A percentile compares a stretch with the other conserved stretches of the same genome.
Evolutionary conservation across 2,329 filamentous ascomycete species (phyloP).

Genomic region (Rugonectria rugulosa): DNA sequence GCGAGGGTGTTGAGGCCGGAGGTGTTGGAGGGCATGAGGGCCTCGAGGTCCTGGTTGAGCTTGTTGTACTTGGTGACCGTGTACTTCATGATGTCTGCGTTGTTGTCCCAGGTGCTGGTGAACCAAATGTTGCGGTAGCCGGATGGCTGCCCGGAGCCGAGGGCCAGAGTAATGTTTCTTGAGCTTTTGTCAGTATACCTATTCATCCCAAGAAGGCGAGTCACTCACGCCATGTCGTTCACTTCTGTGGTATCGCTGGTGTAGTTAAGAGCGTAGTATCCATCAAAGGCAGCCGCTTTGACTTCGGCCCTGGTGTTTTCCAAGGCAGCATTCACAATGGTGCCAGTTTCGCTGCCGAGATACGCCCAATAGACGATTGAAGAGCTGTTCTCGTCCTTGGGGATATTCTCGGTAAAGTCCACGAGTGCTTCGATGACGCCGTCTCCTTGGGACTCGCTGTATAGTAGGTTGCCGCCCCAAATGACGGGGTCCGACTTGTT

Average conservation of each 20-base stretch:
- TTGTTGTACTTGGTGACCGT: slow-evolving; percentile 41
- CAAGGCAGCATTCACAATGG: slow-evolving; percentile 42
- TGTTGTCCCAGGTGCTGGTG: slow-evolving; percentile 46
- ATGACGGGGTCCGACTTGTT: slow-evolving; percentile 37
- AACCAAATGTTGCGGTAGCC: slow-evolving; percentile 47
- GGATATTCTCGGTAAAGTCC: slow-evolving; percentile 42
- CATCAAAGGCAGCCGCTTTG: slow-evolving; percentile 41
- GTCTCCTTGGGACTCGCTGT: slow-evolving; percentile 29
- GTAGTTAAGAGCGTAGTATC: slow-evolving; percentile 35
- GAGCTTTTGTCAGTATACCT: too few species aligned
- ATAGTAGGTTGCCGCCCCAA: slow-evolving; percentile 44
- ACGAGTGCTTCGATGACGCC: slow-evolving; percentile 42
- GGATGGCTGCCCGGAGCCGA: slow-evolving; percentile 39
- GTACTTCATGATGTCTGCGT: slow-evolving; percentile 44
- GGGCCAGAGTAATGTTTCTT: too few species aligned
- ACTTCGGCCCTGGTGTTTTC: slow-evolving; percentile 41
- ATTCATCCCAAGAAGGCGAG: too few species aligned
- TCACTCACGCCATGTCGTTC: slow-evolving; percentile 40
- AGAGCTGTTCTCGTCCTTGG: slow-evolving; percentile 43
- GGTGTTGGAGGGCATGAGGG: slow-evolving; percentile 30
- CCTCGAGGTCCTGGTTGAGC: slow-evolving; percentile 39
- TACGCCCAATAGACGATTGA: slow-evolving; percentile 46
- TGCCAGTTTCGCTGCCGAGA: slow-evolving; percentile 39
- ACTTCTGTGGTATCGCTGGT: slow-evolving; percentile 39
- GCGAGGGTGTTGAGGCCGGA: slow-evolving; percentile 42